Evolutionary conservation across 495 filamentous ascomycete genomes (phyloP), one percentile per base, ranked within the genome.

Genomic region (Barbatosphaeria neglecta): DNA sequence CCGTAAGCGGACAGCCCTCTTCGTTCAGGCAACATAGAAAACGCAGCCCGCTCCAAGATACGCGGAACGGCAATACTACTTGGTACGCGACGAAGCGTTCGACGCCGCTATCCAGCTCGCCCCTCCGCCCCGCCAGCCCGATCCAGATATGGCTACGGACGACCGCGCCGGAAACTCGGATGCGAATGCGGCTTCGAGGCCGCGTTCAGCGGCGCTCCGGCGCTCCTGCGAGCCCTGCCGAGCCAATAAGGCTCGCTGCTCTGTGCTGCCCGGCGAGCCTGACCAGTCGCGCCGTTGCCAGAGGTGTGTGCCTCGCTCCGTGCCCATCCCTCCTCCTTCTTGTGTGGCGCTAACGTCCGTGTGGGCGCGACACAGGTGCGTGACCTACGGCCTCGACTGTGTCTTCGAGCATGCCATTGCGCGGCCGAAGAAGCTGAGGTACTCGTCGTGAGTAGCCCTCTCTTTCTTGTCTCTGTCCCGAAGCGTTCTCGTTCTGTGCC

Each of bases 351-450:
- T 40, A 22, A 40, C 38, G 16, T 6, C 1, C 17, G 3, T 33
- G 28, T 15, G 28, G 37, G 17, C 17, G 4, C 16, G 31, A 2
- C 31, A 22, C 17, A 40, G 38, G 17, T 40, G 38, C 17, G 22
- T 40, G 6, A 40, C 6, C 38, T 10, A 59, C 17, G 46, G 38
- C 11, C 52, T 51, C 20, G 18, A 51, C 46, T 59, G 56, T 43
- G 28, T 54, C 3, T 59, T 56, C 33, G 25, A 52, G 1, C 31
- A 46, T 22, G 48, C 56, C 8, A 53, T 56, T 39, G 48, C 53
- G 16, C 42, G 56, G 31, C 50, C 53, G 7, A 59, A 59, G 41
- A 22, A 48, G 38, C 53, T 49, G 15, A 56, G 52, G 44, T 53
- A 47, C 18, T 59, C 56, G 9, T 44, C 46, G 33, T 35, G 23